phyloP scores from a whole-genome alignment of 73 alveolate genomes.

The Paramecium bursaria region DNA sequence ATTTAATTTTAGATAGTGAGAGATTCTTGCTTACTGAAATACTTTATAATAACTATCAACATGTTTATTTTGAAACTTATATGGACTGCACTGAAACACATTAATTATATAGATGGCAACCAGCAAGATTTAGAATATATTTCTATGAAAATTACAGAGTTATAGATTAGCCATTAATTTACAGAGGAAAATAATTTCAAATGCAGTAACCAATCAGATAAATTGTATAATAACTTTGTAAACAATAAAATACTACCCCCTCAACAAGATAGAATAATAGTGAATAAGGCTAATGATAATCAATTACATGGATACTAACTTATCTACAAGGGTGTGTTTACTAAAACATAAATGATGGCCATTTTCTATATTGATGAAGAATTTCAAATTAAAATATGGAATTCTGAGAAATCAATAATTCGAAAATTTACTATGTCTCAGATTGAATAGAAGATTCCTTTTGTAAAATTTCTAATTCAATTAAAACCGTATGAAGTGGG shows the following conservation, averaged over 20 bases:
- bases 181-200: slow-evolving; percentile 23
- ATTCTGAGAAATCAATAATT: neutral
- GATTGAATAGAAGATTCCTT: slow-evolving; percentile 30
- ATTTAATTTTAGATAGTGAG: too few relatives aligned
- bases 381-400: slow-evolving; percentile 9
- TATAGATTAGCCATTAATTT: slow-evolving; percentile 20
- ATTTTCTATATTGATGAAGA: slow-evolving; percentile 1
- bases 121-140: slow-evolving; percentile 33
- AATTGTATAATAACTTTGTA: neutral
- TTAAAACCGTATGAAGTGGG: slow-evolving; percentile 43
- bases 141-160: slow-evolving; percentile 4
- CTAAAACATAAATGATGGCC: neutral
- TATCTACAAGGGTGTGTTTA: slow-evolving; percentile 43
- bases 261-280: slow-evolving; percentile 6
- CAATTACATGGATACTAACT: slow-evolving; percentile 6
- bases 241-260: neutral
- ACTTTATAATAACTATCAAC: too few relatives aligned
- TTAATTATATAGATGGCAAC: slow-evolving; percentile 53
- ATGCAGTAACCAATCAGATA: neutral
- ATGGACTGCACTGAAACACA: neutral
- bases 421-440: neutral
- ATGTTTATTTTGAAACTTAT: too few relatives aligned
- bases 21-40: too few relatives aligned
- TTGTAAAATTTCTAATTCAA: slow-evolving; percentile 5
- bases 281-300: slow-evolving; percentile 20